phyloP scores from a whole-genome alignment of 208 protist genomes.

The Angomonas desouzai region DNA sequence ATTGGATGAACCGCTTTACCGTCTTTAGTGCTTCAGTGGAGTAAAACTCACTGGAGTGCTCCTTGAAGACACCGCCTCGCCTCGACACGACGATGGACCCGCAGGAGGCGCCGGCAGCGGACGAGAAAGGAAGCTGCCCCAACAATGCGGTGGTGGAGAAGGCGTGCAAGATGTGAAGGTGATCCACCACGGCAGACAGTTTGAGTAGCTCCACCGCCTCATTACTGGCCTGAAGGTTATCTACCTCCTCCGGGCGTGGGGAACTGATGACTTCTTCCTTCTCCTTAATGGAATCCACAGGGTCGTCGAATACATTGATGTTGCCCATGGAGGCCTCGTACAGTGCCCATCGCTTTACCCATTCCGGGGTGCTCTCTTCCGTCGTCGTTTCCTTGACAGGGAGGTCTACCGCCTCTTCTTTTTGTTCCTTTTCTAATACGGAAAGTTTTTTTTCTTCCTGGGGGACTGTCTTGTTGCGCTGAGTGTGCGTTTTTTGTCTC shows the following conservation, averaged over 20 bases:
- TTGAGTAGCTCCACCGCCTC: constrained; percentile 14
- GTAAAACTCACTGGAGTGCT: not conserved
- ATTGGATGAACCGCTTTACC: not conserved
- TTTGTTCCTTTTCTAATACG: not conserved
- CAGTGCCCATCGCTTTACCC: constrained; percentile 77
- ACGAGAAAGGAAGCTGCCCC: constrained; percentile 22
- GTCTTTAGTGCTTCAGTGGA: not conserved
- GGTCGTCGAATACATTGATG: constrained; percentile 43
- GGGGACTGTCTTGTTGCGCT: not conserved
- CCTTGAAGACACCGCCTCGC: not conserved
- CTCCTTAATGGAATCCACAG: not conserved
- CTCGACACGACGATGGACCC: not conserved
- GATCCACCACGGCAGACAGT: constrained; percentile 23
- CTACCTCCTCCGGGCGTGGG: not conserved
- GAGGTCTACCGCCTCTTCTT: not conserved
- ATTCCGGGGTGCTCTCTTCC: constrained; percentile 29
- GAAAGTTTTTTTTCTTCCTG: not conserved
- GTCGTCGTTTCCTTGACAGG: not conserved
- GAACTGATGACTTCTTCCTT: not conserved
- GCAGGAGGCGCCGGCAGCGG: not conserved
- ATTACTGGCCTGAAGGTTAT: not conserved
- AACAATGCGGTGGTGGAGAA: constrained; percentile 9
- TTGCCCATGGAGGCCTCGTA: constrained; percentile 88
- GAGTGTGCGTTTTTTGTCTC: not conserved
- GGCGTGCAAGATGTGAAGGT: constrained; percentile 21